These are phyloP conservation scores for Solanum hybrid DNA, from an alignment of 305 asterid genomes.

Conservation along the genomic window DNA sequence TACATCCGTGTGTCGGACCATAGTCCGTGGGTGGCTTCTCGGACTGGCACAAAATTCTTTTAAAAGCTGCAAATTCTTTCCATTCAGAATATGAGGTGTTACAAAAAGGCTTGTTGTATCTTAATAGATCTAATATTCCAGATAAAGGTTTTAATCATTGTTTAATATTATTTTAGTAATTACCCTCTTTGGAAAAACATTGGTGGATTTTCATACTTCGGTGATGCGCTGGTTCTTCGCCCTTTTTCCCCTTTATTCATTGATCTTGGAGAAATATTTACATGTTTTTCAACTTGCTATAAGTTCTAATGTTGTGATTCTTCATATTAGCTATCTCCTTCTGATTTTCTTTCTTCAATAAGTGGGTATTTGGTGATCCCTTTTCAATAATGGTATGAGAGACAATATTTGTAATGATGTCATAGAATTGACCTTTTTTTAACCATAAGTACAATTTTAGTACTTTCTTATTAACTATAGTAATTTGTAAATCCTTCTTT, in stretches of 20 bases:
- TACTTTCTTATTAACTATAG: background rate
- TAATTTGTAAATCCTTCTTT: too few species aligned
- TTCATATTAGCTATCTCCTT: background rate
- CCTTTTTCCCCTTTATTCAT: background rate
- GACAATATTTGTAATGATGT: background rate
- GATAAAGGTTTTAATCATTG: too few species aligned
- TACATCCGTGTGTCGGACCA: too few species aligned
- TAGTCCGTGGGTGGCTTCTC: too few species aligned
- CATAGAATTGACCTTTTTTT: background rate
- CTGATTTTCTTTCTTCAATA: background rate
- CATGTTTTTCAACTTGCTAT: background rate
- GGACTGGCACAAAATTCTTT: too few species aligned
- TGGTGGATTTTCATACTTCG: background rate
- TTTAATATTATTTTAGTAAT: too few species aligned
- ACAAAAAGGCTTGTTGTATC: background rate
- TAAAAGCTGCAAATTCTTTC: too few species aligned
- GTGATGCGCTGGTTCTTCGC: background rate
- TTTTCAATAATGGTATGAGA: background rate
- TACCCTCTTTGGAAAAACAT: background rate
- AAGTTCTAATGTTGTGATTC: background rate
- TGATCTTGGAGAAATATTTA: background rate
- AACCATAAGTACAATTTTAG: background rate
- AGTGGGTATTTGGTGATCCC: background rate
- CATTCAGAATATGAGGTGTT: too few species aligned
- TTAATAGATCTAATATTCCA: too few species aligned